These are phyloP conservation scores for Clavariopsis aquatica DNA, from an alignment of 495 filamentous ascomycete species.

Conservation along the genomic window DNA sequence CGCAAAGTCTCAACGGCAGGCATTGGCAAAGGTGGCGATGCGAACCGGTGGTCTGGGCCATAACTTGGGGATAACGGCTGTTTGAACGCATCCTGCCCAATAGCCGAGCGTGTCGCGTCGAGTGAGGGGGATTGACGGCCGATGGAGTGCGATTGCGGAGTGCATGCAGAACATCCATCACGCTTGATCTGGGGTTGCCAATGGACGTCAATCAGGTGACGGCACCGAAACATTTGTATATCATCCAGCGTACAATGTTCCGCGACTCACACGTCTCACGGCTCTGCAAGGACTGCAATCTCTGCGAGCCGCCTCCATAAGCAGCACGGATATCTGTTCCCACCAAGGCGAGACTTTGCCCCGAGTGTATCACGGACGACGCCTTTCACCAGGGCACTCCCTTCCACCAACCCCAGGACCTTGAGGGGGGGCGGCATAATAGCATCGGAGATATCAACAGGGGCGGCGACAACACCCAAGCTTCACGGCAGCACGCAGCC, in stretches of 20 bases:
- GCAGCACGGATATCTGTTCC: conserved; percentile 8
- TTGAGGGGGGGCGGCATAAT: background rate
- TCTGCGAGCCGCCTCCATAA: conserved; percentile 4
- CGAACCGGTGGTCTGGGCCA: conserved; percentile 18
- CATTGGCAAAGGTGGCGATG: conserved; percentile 7
- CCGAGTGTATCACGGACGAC: conserved; percentile 7
- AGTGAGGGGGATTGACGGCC: background rate
- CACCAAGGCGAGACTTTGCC: background rate
- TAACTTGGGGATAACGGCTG: conserved; percentile 5
- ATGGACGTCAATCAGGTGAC: background rate
- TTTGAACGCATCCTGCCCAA: conserved; percentile 3
- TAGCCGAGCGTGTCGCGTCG: conserved; percentile 16
- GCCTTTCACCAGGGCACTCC: background rate
- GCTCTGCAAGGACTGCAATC: background rate
- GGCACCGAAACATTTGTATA: background rate
- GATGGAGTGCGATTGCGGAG: background rate
- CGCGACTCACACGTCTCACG: background rate
- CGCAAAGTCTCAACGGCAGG: conserved; percentile 9
- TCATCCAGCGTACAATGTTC: background rate
- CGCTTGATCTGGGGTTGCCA: background rate
- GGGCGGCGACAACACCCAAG: background rate
- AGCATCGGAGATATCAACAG: conserved; percentile 16
- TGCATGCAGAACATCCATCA: conserved; percentile 3
- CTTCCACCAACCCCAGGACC: conserved; percentile 1
- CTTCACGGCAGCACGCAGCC: background rate